Evolutionary conservation across 768 basidiomycete species (phyloP).

Genomic region (Dentipellis fragilis): DNA sequence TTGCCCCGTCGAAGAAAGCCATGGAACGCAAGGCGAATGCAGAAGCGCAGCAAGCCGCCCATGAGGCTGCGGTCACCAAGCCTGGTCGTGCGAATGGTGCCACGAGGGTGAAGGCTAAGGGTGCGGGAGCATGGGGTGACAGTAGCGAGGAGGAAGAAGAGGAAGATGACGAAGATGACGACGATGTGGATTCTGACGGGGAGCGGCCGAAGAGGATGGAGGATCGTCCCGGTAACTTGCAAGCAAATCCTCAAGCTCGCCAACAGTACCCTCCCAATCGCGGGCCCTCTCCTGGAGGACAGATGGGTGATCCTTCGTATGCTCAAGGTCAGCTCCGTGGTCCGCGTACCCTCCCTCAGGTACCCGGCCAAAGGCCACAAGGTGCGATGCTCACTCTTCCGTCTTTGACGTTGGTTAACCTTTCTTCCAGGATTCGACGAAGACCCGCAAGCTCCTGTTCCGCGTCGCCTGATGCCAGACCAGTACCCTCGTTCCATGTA

Average conservation of each 20-base stretch:
- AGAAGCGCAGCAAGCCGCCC: slow-evolving; percentile 76
- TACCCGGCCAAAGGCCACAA: slow-evolving; percentile 9
- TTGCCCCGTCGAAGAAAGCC: slow-evolving; percentile 73
- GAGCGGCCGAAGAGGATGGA: slow-evolving; percentile 20
- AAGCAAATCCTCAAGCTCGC: slow-evolving; percentile 9
- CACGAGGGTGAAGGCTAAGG: slow-evolving; percentile 33
- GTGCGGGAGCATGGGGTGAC: slow-evolving; percentile 42
- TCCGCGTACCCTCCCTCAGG: slow-evolving; percentile 15
- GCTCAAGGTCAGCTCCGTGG: slow-evolving; percentile 9
- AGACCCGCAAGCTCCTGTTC: slow-evolving; percentile 19
- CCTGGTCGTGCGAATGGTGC: slow-evolving; percentile 51
- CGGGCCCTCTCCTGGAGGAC: slow-evolving; percentile 6
- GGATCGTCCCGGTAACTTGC: slow-evolving; percentile 4
- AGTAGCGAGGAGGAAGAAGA: slow-evolving; percentile 81
- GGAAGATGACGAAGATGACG: slow-evolving; percentile 56
- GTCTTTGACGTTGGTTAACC: background rate
- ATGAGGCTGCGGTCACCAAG: slow-evolving; percentile 64
- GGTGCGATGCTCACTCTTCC: slow-evolving; percentile 1
- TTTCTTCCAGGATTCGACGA: slow-evolving; percentile 19
- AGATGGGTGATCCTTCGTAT: background rate
- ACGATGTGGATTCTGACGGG: slow-evolving; percentile 54
- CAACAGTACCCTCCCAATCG: slow-evolving; percentile 6
- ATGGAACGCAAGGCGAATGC: slow-evolving; percentile 77
- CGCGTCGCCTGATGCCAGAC: slow-evolving; percentile 44
- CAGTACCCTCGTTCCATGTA: slow-evolving; percentile 22